Evolutionary conservation across 2,329 filamentous ascomycete genomes (phyloP).

Genomic region (Chaetomium sp.): DNA sequence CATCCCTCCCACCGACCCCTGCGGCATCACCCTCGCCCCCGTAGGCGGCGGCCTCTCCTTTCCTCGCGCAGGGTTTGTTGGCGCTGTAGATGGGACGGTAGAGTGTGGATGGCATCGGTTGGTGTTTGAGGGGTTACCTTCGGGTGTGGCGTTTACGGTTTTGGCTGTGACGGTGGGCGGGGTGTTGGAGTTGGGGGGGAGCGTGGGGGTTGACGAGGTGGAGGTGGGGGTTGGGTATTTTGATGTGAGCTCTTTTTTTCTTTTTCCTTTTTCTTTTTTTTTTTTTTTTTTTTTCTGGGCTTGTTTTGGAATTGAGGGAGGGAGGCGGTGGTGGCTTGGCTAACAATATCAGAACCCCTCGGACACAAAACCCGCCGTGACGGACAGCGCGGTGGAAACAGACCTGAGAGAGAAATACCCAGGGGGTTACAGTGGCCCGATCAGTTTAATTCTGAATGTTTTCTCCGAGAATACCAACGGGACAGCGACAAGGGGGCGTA

Average conservation of each 20-base stretch:
- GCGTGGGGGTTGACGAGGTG: neutral
- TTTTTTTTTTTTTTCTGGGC: neutral
- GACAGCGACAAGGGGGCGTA: neutral
- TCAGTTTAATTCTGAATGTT: neutral
- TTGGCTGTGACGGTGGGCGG: neutral
- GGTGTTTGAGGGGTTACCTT: neutral
- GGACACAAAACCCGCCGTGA: neutral
- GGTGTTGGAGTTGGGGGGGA: neutral
- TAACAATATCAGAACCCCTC: neutral
- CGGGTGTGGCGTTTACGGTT: neutral
- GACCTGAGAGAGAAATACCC: neutral
- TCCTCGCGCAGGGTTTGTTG: neutral
- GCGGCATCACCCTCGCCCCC: neutral
- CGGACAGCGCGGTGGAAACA: neutral
- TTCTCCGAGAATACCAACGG: neutral
- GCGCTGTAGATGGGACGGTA: neutral
- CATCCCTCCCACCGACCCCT: neutral
- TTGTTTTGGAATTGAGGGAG: neutral
- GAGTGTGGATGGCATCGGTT: neutral
- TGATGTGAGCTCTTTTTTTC: neutral
- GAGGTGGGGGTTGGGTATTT: conserved; percentile 5
- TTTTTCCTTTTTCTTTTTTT: neutral
- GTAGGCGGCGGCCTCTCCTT: neutral
- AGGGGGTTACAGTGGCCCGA: neutral
- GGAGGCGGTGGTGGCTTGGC: neutral